Evolutionary conservation across 768 basidiomycete species (phyloP).

Genomic region (Boletus rubescentipes): DNA sequence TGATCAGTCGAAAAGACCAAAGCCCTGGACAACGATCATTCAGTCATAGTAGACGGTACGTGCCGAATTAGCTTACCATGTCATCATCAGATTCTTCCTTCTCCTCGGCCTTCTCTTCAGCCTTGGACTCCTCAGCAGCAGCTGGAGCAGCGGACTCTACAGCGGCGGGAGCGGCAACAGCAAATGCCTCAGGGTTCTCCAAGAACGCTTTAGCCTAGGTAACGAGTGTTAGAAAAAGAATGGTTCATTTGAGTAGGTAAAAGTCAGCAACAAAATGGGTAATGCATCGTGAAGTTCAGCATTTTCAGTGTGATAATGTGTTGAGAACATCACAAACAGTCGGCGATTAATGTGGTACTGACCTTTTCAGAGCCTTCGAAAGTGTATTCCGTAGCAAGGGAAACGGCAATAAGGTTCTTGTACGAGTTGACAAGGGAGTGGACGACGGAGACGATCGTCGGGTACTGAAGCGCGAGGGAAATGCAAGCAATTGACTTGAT

Average conservation of each 20-base stretch:
- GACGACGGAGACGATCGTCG: constrained; percentile 88
- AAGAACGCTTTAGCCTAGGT: constrained; percentile 90
- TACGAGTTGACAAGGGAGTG: constrained; percentile 98
- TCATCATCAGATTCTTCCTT: constrained; percentile 87
- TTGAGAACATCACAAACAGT: constrained; percentile 26
- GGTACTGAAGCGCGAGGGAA: constrained; percentile 94
- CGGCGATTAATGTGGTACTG: constrained; percentile 24
- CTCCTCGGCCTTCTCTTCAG: constrained; percentile 77
- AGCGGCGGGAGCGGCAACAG: constrained; percentile 68
- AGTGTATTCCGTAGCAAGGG: constrained; percentile 88
- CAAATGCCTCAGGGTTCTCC: constrained; percentile 98
- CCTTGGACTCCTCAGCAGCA: constrained; percentile 57
- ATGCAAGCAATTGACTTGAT: constrained; percentile 95
- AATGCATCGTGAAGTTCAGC: constrained; percentile 57
- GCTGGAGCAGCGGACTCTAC: constrained; percentile 50
- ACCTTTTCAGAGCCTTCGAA: constrained; percentile 96
- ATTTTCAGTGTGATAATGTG: constrained; percentile 77
- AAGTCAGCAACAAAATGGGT: constrained; percentile 30
- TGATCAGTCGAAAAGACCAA: constrained; percentile 85
- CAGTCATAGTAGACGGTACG: background rate
- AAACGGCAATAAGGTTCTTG: constrained; percentile 95
- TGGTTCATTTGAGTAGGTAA: background rate
- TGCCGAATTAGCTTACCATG: constrained; percentile 55
- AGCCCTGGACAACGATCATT: constrained; percentile 56
- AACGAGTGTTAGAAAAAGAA: constrained; percentile 3